phyloP scores from a whole-genome alignment of 2,329 filamentous ascomycete genomes.

The Fusarium proliferatum region DNA sequence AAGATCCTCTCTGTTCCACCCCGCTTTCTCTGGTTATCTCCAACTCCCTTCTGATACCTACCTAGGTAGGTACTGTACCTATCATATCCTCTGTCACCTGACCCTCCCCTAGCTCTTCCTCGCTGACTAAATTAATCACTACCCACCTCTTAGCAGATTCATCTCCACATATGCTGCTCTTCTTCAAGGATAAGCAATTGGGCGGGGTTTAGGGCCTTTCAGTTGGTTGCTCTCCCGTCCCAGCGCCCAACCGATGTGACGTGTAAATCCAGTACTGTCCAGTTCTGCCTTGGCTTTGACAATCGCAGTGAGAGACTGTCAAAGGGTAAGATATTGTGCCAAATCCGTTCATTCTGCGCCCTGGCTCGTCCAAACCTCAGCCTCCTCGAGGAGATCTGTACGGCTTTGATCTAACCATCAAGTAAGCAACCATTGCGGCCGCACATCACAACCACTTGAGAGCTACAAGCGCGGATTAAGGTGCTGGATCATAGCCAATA shows the following conservation, averaged over 20 bases:
- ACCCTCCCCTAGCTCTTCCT: neutral
- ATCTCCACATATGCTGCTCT: conserved; percentile 8
- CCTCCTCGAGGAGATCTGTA: conserved; percentile 13
- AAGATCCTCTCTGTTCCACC: neutral
- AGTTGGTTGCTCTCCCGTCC: conserved; percentile 32
- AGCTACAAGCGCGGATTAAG: neutral
- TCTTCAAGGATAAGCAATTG: conserved; percentile 3
- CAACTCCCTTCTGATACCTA: neutral
- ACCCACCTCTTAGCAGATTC: neutral
- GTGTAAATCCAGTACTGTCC: neutral
- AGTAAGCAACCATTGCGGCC: conserved; percentile 17
- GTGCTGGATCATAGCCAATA: conserved; percentile 2
- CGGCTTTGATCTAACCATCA: neutral
- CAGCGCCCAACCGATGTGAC: conserved; percentile 24
- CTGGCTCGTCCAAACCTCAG: conserved; percentile 15
- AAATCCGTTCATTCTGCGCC: conserved; percentile 1
- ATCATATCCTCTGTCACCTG: conserved; percentile 2
- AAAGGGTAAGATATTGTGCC: neutral
- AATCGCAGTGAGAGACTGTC: neutral
- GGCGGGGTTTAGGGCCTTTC: neutral
- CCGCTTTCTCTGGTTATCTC: neutral
- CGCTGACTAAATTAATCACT: conserved; percentile 11
- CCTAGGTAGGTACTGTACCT: neutral
- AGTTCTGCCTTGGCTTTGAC: neutral
- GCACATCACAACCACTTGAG: conserved; percentile 4